Evolutionary conservation across 176 grass and related monocot genomes (phyloP).

Genomic region (Bromus sterilis): DNA sequence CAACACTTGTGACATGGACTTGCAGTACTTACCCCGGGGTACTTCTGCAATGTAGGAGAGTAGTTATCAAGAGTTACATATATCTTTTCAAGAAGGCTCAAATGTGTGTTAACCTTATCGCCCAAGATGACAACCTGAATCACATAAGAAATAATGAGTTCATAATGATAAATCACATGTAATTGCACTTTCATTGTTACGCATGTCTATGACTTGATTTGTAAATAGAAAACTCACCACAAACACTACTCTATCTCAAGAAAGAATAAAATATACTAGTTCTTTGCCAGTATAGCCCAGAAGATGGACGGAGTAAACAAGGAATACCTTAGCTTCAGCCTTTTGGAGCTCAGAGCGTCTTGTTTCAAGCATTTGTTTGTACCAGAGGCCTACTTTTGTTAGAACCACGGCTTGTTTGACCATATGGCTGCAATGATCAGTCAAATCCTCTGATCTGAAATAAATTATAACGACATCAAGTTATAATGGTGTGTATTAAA

Average conservation of each 20-base stretch:
- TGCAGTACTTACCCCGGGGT: constrained; percentile 60
- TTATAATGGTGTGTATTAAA: background rate
- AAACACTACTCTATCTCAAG: background rate
- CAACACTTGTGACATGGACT: background rate
- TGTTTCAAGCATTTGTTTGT: constrained; percentile 77
- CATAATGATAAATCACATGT: background rate
- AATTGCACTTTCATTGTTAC: background rate
- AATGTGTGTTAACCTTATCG: constrained; percentile 61
- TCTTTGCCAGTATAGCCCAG: background rate
- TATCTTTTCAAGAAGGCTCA: constrained; percentile 84
- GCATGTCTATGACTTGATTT: background rate
- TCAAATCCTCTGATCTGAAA: constrained; percentile 67
- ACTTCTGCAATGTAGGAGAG: constrained; percentile 68
- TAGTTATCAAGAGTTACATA: constrained; percentile 82
- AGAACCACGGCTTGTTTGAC: constrained; percentile 55
- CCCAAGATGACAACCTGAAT: constrained; percentile 65
- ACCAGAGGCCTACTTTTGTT: constrained; percentile 66
- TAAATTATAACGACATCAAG: background rate
- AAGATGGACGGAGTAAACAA: background rate
- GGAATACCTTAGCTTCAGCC: constrained; percentile 71
- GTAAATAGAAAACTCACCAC: background rate
- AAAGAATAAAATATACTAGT: background rate
- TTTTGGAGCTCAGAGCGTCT: constrained; percentile 73
- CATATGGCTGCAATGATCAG: constrained; percentile 54
- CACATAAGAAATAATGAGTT: background rate